Conservation (phyloP, 768 basidiomycete species). For the Lactifluus pinguis region DNA sequence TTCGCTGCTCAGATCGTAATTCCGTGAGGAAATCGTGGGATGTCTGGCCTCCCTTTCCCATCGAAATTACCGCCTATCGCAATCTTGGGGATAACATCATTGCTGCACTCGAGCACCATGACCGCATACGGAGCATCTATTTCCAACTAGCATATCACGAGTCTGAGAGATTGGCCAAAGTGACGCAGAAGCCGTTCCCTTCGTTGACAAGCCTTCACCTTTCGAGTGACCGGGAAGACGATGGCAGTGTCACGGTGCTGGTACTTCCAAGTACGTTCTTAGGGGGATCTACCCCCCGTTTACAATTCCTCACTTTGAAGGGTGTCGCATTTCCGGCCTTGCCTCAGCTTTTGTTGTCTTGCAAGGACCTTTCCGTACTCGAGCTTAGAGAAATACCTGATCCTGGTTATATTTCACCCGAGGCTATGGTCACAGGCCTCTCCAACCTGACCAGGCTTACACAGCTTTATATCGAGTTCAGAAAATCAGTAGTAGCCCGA, state of each 20-base stretch:
- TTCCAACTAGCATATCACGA: no score
- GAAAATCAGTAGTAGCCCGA: neutral
- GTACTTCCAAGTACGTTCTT: neutral
- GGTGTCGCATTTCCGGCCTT: neutral
- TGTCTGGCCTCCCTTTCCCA: no score
- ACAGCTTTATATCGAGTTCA: neutral
- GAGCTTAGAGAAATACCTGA: neutral
- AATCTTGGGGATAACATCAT: no score
- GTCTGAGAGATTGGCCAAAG: no score
- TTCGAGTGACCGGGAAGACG: neutral
- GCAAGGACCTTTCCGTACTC: neutral
- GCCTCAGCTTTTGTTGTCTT: neutral
- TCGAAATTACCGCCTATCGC: no score
- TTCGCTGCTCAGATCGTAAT: no score
- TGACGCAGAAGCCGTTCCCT: neutral
- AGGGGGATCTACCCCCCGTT: neutral
- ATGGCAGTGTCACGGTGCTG: neutral
- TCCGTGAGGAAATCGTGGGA: no score
- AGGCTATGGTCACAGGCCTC: neutral
- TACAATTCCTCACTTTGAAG: neutral
- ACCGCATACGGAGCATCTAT: no score
- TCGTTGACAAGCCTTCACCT: neutral
- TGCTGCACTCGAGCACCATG: no score
- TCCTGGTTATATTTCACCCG: neutral
- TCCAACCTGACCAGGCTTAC: neutral